A percentile compares a stretch with the other conserved stretches of the same genome.
These are phyloP conservation scores for Agaricales sp. DNA, from an alignment of 1,284 basidiomycete species.

Conservation along the genomic window DNA sequence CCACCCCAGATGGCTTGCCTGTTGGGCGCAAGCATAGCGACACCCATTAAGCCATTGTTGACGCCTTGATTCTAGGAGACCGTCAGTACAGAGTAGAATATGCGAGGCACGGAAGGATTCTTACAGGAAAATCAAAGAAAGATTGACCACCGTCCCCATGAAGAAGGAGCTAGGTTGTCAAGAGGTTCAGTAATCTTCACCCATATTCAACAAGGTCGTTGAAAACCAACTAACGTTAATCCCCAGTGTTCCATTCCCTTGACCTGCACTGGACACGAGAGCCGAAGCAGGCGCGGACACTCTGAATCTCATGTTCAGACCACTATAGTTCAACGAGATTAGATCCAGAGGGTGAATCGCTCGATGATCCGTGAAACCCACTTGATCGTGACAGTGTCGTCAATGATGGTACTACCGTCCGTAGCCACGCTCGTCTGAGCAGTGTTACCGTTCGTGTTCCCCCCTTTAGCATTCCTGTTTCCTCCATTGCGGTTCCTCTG, in stretches of 20 bases:
- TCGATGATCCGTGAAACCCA: slow-evolving; percentile 8
- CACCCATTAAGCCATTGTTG: slow-evolving; percentile 16
- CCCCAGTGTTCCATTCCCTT: slow-evolving; percentile 1
- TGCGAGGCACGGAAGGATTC: slow-evolving; percentile 2
- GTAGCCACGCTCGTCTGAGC: no score
- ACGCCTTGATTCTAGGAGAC: slow-evolving; percentile 18
- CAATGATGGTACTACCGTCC: slow-evolving; percentile 18
- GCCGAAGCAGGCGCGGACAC: slow-evolving; percentile 16
- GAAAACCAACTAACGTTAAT: slow-evolving; percentile 5
- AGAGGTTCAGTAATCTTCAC: no score
- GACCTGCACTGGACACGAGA: slow-evolving; percentile 9
- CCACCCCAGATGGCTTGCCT: slow-evolving; percentile 15
- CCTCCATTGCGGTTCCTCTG: no score
- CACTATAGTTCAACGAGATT: slow-evolving; percentile 10
- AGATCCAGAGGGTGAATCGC: neutral
- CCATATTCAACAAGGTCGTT: neutral
- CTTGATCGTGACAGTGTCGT: slow-evolving; percentile 17
- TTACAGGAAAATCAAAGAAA: slow-evolving; percentile 17
- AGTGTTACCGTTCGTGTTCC: no score
- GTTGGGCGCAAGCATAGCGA: slow-evolving; percentile 17
- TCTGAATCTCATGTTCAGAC: slow-evolving; percentile 17
- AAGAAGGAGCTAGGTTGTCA: slow-evolving; percentile 17
- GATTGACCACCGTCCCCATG: slow-evolving; percentile 19
- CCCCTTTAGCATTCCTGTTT: no score
- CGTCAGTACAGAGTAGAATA: neutral